Percentiles rank a stretch among this genome's conserved stretches.
Conservation (phyloP, 1,284 basidiomycete genomes). For the Coniferiporia sulphurascens region DNA sequence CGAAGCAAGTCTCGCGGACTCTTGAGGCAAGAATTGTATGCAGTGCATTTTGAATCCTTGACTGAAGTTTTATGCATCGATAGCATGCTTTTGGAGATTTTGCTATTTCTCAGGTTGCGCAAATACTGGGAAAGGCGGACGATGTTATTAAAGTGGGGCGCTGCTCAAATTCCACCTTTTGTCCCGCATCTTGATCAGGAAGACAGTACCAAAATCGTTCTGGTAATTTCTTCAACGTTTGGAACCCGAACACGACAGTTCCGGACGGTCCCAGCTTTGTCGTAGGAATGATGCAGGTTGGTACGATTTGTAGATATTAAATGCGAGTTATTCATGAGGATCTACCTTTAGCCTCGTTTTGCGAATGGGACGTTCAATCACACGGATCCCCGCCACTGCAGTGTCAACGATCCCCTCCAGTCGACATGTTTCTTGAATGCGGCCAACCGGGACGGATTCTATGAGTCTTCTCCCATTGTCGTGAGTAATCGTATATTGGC, state of each 20-base stretch:
- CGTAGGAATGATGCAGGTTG: conserved; percentile 49
- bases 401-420: conserved; percentile 50
- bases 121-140: conserved; percentile 40
- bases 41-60: not conserved
- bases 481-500: conserved; percentile 31
- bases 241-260: conserved; percentile 52
- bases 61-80: not conserved
- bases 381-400: conserved; percentile 64
- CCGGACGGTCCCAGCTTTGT: conserved; percentile 37
- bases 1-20: conserved; percentile 56
- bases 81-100: conserved; percentile 63
- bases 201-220: conserved; percentile 48
- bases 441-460: conserved; percentile 55
- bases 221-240: conserved; percentile 53
- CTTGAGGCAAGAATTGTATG: conserved; percentile 41
- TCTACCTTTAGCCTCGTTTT: conserved; percentile 44
- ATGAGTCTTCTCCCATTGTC: conserved; percentile 57
- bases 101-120: conserved; percentile 57
- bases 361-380: conserved; percentile 57
- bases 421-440: conserved; percentile 60
- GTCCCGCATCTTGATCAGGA: not conserved
- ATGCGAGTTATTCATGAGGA: not conserved
- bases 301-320: conserved; percentile 4
- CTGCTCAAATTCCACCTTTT: not conserved
- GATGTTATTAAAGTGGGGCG: conserved; percentile 44